Conservation (phyloP, 2,329 filamentous ascomycete genomes). For the Tolypocladium amazonense region DNA sequence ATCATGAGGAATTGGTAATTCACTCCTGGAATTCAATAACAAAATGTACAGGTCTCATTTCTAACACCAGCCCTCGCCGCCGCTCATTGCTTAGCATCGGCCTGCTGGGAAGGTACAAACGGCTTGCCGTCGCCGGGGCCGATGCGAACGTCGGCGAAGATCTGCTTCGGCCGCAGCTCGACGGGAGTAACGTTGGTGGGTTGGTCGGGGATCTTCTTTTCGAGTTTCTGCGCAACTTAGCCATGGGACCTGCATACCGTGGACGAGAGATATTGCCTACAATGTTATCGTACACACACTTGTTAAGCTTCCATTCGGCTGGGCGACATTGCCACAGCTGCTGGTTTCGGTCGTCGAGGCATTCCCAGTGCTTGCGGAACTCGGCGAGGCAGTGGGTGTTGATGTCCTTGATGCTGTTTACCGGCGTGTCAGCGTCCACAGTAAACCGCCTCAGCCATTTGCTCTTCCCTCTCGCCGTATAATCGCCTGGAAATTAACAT, state of each 20-base stretch:
- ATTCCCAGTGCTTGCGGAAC: conserved; percentile 91
- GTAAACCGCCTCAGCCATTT: not conserved
- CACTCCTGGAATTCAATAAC: conserved; percentile 15
- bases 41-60: conserved; percentile 18
- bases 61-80: not conserved
- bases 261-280: conserved; percentile 41
- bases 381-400: conserved; percentile 88
- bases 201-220: conserved; percentile 69
- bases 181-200: conserved; percentile 61
- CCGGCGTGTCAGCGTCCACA: conserved; percentile 3
- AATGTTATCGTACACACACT: conserved; percentile 91
- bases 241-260: no score
- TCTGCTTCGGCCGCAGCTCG: conserved; percentile 57
- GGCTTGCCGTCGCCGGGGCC: conserved; percentile 31
- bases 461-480: not conserved
- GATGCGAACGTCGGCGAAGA: conserved; percentile 45
- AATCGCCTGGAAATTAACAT: not conserved
- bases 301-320: conserved; percentile 81
- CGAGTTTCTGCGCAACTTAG: conserved; percentile 51
- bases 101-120: conserved; percentile 21
- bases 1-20: not conserved
- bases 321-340: conserved; percentile 92
- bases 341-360: conserved; percentile 95
- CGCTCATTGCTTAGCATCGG: conserved; percentile 23
- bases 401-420: conserved; percentile 73